Evolutionary conservation across 768 basidiomycete species (phyloP).

Genomic region (Leccinum arenicola): DNA sequence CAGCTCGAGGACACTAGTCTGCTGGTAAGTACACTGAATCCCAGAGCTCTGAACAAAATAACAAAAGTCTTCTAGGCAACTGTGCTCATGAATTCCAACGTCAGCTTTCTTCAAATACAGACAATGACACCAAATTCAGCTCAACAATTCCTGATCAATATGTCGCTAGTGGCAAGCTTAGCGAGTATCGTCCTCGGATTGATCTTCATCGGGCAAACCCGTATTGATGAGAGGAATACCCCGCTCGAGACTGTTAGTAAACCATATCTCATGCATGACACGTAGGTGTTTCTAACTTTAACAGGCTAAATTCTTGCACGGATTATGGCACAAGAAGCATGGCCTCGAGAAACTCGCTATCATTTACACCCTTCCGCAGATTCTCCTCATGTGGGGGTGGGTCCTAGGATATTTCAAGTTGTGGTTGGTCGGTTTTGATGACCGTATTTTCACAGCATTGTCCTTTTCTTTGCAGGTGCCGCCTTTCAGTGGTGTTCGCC

Average conservation of each 20-base stretch:
- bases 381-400: constrained; percentile 60
- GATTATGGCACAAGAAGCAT: constrained; percentile 24
- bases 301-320: constrained; percentile 12
- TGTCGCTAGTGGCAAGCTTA: constrained; percentile 41
- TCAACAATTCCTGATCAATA: constrained; percentile 41
- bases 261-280: background rate
- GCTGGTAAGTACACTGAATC: constrained; percentile 37
- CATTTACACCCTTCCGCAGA: constrained; percentile 52
- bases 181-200: constrained; percentile 43
- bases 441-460: constrained; percentile 18
- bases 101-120: constrained; percentile 55
- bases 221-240: constrained; percentile 29
- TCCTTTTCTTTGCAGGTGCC: constrained; percentile 29
- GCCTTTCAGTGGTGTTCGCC: constrained; percentile 23
- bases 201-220: constrained; percentile 41
- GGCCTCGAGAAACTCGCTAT: constrained; percentile 52
- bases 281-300: background rate
- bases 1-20: constrained; percentile 54
- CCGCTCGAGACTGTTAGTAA: constrained; percentile 7
- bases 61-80: constrained; percentile 38
- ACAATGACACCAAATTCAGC: constrained; percentile 20
- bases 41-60: background rate
- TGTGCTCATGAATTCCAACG: constrained; percentile 56
- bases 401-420: too few species aligned
- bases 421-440: background rate